These are phyloP conservation scores for Candida pini DNA, from an alignment of 805 yeast genomes.

Conservation along the genomic window DNA sequence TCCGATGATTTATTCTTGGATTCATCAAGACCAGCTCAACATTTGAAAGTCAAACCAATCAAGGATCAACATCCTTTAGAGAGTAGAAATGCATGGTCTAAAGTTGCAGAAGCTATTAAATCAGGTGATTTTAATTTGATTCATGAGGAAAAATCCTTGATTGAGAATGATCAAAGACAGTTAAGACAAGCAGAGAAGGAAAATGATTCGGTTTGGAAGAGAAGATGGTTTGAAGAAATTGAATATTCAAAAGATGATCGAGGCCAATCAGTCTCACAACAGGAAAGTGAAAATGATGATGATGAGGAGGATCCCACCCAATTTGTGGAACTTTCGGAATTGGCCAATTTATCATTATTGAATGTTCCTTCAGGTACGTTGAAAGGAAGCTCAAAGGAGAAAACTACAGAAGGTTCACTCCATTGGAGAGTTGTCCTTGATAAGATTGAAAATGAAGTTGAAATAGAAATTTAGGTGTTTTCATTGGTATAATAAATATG, in stretches of 20 bases:
- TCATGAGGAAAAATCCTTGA: constrained; percentile 63
- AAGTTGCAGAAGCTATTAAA: constrained; percentile 83
- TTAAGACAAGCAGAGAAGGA: constrained; percentile 68
- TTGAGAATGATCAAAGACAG: constrained; percentile 84
- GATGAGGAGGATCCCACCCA: constrained; percentile 31
- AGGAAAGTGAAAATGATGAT: constrained; percentile 11
- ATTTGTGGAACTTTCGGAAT: constrained; percentile 35
- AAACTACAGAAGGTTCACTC: constrained; percentile 42
- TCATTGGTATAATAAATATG: no score
- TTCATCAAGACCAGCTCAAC: constrained; percentile 48
- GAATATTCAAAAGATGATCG: constrained; percentile 27
- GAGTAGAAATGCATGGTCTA: constrained; percentile 82
- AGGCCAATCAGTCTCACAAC: no score
- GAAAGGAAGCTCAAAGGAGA: constrained; percentile 31
- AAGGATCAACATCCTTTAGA: constrained; percentile 78
- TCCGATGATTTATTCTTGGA: constrained; percentile 56
- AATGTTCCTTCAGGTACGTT: constrained; percentile 65
- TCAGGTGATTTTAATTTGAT: constrained; percentile 71
- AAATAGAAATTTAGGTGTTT: constrained; percentile 44
- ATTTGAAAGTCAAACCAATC: constrained; percentile 69
- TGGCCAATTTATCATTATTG: constrained; percentile 52
- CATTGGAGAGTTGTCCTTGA: constrained; percentile 69
- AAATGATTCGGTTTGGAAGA: constrained; percentile 62
- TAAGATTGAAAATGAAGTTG: constrained; percentile 55
- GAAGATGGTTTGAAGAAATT: constrained; percentile 70